Conservation (phyloP, 202 grass and related monocot genomes). For the Saccharum hybrid region DNA sequence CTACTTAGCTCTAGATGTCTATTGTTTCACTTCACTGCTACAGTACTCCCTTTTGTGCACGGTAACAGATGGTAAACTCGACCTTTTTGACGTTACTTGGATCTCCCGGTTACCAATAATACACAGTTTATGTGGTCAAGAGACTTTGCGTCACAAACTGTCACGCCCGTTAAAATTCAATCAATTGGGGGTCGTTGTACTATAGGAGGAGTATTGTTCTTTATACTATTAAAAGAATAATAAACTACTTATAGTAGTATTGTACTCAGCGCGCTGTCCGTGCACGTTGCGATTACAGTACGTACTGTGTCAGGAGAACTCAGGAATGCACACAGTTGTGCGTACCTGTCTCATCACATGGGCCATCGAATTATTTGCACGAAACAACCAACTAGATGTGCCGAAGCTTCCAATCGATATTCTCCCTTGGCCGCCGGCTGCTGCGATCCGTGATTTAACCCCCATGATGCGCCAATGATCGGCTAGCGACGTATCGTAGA, state of each 20-base stretch:
- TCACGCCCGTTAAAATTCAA: background rate
- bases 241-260: background rate
- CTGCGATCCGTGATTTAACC: background rate
- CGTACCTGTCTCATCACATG: slow-evolving; percentile 45
- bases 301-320: background rate
- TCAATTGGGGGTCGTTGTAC: background rate
- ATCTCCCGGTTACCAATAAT: background rate
- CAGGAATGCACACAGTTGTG: background rate
- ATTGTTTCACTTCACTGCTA: background rate
- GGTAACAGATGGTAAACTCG: background rate
- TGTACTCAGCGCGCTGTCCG: slow-evolving; percentile 10
- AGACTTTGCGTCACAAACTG: slow-evolving; percentile 32
- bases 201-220: background rate
- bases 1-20: background rate
- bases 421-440: background rate
- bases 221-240: too few relatives aligned
- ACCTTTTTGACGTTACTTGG: slow-evolving; percentile 39
- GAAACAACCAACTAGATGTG: slow-evolving; percentile 13
- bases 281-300: slow-evolving; percentile 6
- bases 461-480: background rate
- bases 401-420: slow-evolving; percentile 45
- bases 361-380: slow-evolving; percentile 29
- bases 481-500: background rate
- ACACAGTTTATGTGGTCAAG: slow-evolving; percentile 11
- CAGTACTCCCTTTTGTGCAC: background rate